phyloP scores from a whole-genome alignment of 306 rosid genomes.

The Astragalus glycyphyllos region DNA sequence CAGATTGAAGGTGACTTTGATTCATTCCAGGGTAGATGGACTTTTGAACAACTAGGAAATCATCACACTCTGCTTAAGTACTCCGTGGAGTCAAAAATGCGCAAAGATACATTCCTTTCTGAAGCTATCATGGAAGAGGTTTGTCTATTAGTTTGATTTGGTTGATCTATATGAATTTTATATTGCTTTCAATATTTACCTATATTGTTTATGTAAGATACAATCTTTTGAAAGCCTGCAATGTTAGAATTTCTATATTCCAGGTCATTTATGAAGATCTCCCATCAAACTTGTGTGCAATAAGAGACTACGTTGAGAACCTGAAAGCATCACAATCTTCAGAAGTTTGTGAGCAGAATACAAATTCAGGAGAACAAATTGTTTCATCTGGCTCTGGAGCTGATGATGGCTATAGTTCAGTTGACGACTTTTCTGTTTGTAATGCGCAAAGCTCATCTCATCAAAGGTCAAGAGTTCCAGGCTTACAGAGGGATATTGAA shows the following conservation, averaged over 20 bases:
- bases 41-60: constrained; percentile 92
- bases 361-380: constrained; percentile 45
- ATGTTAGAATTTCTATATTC: constrained; percentile 30
- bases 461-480: constrained; percentile 78
- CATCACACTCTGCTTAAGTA: constrained; percentile 92
- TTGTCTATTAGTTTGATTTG: constrained; percentile 35
- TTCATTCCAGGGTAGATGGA: constrained; percentile 87
- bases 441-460: constrained; percentile 47
- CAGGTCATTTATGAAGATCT: constrained; percentile 94
- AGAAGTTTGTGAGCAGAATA: constrained; percentile 46
- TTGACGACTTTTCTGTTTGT: constrained; percentile 41
- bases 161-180: constrained; percentile 13
- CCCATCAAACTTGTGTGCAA: constrained; percentile 87
- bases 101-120: constrained; percentile 89
- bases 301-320: constrained; percentile 77
- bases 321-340: constrained; percentile 41
- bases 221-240: constrained; percentile 28
- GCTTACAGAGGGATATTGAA: constrained; percentile 81
- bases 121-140: constrained; percentile 99
- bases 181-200: constrained; percentile 10
- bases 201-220: constrained; percentile 29
- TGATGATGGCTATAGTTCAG: constrained; percentile 40
- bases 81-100: constrained; percentile 94
- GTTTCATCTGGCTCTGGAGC: constrained; percentile 41
- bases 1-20: constrained; percentile 98